A percentile compares a stretch with the other conserved stretches of the same genome.
Evolutionary conservation across 306 rosid genomes (phyloP).

Genomic region (Vicia villosa): DNA sequence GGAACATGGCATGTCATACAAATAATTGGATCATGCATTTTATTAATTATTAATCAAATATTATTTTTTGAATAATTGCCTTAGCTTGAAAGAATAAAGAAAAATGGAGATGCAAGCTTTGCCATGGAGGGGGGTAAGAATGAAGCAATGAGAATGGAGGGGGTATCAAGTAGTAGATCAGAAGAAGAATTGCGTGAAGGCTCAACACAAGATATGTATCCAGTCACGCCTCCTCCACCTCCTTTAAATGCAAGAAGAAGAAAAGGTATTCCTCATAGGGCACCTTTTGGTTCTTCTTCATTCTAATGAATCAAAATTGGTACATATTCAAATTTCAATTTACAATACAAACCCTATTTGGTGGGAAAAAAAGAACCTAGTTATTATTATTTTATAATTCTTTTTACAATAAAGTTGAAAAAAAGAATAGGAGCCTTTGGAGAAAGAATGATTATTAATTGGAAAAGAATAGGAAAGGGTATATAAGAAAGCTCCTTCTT

Average conservation of each 20-base stretch:
- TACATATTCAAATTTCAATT: constrained; percentile 41
- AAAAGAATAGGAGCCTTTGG: constrained; percentile 42
- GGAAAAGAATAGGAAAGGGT: constrained; percentile 46
- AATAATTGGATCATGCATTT: neutral
- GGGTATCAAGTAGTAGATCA: constrained; percentile 47
- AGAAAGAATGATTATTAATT: neutral
- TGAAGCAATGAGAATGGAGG: constrained; percentile 48
- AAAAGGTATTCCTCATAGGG: constrained; percentile 97
- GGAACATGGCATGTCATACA: constrained; percentile 31
- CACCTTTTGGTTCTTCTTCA: constrained; percentile 81
- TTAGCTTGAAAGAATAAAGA: constrained; percentile 82
- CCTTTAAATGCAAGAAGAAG: constrained; percentile 87
- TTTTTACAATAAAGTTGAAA: constrained; percentile 29
- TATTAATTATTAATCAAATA: constrained; percentile 11
- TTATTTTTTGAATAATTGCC: neutral
- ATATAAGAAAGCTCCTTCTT: constrained; percentile 69
- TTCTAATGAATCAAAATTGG: constrained; percentile 33
- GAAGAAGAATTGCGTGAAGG: constrained; percentile 82
- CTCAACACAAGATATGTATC: constrained; percentile 73
- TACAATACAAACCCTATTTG: constrained; percentile 33
- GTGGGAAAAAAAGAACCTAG: constrained; percentile 36
- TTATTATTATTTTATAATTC: constrained; percentile 16
- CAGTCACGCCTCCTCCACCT: constrained; percentile 78
- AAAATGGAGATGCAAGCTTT: constrained; percentile 78
- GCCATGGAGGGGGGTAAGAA: constrained; percentile 54